Percentiles rank a stretch among this genome's conserved stretches.
phyloP scores from a whole-genome alignment of 495 filamentous ascomycete genomes.

The Aspergillus hancockii region DNA sequence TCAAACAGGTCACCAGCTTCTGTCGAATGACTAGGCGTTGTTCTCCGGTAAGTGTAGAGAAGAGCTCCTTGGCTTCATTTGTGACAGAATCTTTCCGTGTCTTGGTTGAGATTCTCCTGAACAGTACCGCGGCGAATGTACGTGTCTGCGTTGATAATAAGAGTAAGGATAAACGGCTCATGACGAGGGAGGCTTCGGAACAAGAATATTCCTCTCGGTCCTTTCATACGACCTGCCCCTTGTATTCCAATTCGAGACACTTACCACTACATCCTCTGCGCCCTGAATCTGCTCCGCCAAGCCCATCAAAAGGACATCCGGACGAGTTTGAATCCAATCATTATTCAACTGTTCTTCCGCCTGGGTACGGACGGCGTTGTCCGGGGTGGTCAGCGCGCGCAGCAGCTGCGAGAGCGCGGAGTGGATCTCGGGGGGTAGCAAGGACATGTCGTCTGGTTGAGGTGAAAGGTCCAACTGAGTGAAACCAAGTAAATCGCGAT shows the following conservation, averaged over 20 bases:
- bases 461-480: slow-evolving; percentile 16
- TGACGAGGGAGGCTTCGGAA: not conserved
- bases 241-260: slow-evolving; percentile 27
- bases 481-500: slow-evolving; percentile 17
- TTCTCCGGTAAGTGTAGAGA: slow-evolving; percentile 69
- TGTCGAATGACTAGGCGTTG: slow-evolving; percentile 75
- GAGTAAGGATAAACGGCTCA: not conserved
- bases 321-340: slow-evolving; percentile 79
- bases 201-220: not conserved
- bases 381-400: slow-evolving; percentile 80
- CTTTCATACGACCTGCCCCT: slow-evolving; percentile 8
- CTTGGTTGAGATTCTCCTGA: slow-evolving; percentile 89
- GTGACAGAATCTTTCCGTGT: slow-evolving; percentile 71
- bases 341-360: slow-evolving; percentile 88
- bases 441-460: slow-evolving; percentile 64
- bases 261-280: slow-evolving; percentile 67
- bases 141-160: slow-evolving; percentile 58
- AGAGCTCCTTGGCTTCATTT: slow-evolving; percentile 77
- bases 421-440: slow-evolving; percentile 79
- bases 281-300: slow-evolving; percentile 86
- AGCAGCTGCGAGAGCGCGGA: slow-evolving; percentile 82
- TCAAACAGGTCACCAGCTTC: slow-evolving; percentile 76
- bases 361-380: slow-evolving; percentile 80
- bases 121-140: slow-evolving; percentile 90
- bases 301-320: slow-evolving; percentile 88